Conservation (phyloP, 108 stramenopile genomes). For the Bacterosira constricta region DNA sequence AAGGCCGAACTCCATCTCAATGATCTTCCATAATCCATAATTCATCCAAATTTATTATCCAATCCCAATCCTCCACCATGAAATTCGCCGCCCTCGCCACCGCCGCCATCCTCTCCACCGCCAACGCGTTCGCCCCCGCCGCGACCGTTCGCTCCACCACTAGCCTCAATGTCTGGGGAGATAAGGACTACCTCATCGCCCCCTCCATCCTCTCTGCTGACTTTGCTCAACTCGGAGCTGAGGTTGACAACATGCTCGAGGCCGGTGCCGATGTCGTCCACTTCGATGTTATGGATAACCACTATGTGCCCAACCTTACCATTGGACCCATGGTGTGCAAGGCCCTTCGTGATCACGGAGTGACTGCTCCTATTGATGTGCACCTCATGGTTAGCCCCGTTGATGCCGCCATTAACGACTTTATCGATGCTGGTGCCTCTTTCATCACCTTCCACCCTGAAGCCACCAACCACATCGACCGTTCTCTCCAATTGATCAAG, state of each 20-base stretch:
- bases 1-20: slow-evolving; percentile 13
- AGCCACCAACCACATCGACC: slow-evolving; percentile 95
- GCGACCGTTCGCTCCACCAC: slow-evolving; percentile 22
- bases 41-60: neutral
- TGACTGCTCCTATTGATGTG: slow-evolving; percentile 98
- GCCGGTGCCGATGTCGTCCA: slow-evolving; percentile 99
- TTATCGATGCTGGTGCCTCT: slow-evolving; percentile 97
- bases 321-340: slow-evolving; percentile 99
- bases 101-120: slow-evolving; percentile 59
- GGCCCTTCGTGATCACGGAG: slow-evolving; percentile 97
- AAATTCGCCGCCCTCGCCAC: slow-evolving; percentile 68
- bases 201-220: slow-evolving; percentile 98
- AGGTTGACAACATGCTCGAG: slow-evolving; percentile 96
- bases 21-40: neutral
- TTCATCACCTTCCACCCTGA: slow-evolving; percentile 99
- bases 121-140: slow-evolving; percentile 63
- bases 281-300: slow-evolving; percentile 99
- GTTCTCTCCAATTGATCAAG: slow-evolving; percentile 96
- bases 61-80: slow-evolving; percentile 48
- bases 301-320: slow-evolving; percentile 99
- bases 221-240: slow-evolving; percentile 94
- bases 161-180: slow-evolving; percentile 84
- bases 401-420: slow-evolving; percentile 92
- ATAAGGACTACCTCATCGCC: slow-evolving; percentile 97
- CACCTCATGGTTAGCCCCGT: slow-evolving; percentile 98